phyloP scores from a whole-genome alignment of 495 filamentous ascomycete genomes.

The Hapsidospora chrysogenum region DNA sequence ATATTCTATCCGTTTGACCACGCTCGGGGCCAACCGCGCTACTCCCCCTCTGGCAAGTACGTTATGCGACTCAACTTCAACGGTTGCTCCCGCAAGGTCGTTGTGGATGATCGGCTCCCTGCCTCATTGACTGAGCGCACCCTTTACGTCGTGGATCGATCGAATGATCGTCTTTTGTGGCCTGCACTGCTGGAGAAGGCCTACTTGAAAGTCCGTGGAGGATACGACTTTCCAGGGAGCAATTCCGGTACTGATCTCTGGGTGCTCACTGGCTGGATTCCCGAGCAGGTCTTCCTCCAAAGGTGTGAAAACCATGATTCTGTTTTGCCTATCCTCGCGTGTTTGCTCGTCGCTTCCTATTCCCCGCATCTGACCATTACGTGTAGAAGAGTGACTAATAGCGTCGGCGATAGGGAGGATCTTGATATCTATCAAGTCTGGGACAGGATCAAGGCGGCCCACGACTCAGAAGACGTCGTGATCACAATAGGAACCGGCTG shows the following conservation, averaged over 20 bases:
- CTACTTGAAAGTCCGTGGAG: slow-evolving; percentile 89
- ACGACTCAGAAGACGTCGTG: slow-evolving; percentile 64
- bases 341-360: too few relatives aligned
- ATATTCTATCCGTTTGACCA: slow-evolving; percentile 59
- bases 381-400: background rate
- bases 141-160: slow-evolving; percentile 78
- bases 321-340: background rate
- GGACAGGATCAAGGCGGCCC: slow-evolving; percentile 58
- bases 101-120: slow-evolving; percentile 86
- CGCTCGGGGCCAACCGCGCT: slow-evolving; percentile 28
- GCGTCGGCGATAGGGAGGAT: slow-evolving; percentile 37
- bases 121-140: slow-evolving; percentile 51
- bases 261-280: slow-evolving; percentile 88
- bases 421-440: slow-evolving; percentile 58
- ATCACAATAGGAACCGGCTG: slow-evolving; percentile 82
- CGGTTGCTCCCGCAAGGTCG: slow-evolving; percentile 71
- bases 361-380: background rate
- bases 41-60: slow-evolving; percentile 75
- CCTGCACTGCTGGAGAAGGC: slow-evolving; percentile 95
- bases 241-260: slow-evolving; percentile 91
- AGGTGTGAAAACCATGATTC: slow-evolving; percentile 29
- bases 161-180: slow-evolving; percentile 62
- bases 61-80: slow-evolving; percentile 89
- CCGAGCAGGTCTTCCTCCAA: slow-evolving; percentile 85
- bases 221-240: slow-evolving; percentile 97